Base-by-base conservation (phyloP, 768 basidiomycete species). In the Amanita rimosa region DNA sequence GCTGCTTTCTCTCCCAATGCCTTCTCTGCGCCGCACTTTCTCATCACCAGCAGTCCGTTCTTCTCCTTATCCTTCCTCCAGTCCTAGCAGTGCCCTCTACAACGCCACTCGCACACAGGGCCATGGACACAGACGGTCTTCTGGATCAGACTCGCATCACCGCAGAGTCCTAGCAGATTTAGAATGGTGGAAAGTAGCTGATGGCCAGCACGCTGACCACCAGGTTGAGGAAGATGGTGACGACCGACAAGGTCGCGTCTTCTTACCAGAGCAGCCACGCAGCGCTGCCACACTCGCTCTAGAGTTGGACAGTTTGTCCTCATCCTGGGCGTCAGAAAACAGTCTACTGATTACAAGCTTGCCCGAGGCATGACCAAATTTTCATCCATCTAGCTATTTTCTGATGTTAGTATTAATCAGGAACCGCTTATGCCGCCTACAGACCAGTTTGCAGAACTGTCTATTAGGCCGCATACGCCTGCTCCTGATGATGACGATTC, bases 111-210 rank as follows among this genome's bases (percentile, higher is more conserved):
- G 44, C 8, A 56, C 52, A 13, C 46, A 43, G 48, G 64, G 59
- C 19, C 65, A 71, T 50, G 66, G 76, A 36, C 65, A 75, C 50
- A 75, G 83, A 59, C 79, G 85, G 52, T 75, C 83, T 10, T 79
- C 80, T 17, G 82, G 77, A 52, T 84, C 85, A 56, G 80, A 84
- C 59, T 76, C 75, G 31, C 63, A 61, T 55, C 69, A 63, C 54
- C 74, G 87, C 60, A 74, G 85, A 56, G 84, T 90, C 56, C 73
- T 90, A 52, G 86, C 84, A 29, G 87, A 90, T 69, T 83, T 90
- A 59, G 86, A 88, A 62, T 90, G 87, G 86, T 89, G 86, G 86
- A 76, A 72, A 57, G 85, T 89, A 55, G 68, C 75, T 53, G 84
- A 81, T 52, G 81, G 83, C 54, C 85, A 90, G 67, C 73, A 70